These are phyloP conservation scores for Lentinula sp. DNA, from an alignment of 768 basidiomycete species.

Conservation along the genomic window DNA sequence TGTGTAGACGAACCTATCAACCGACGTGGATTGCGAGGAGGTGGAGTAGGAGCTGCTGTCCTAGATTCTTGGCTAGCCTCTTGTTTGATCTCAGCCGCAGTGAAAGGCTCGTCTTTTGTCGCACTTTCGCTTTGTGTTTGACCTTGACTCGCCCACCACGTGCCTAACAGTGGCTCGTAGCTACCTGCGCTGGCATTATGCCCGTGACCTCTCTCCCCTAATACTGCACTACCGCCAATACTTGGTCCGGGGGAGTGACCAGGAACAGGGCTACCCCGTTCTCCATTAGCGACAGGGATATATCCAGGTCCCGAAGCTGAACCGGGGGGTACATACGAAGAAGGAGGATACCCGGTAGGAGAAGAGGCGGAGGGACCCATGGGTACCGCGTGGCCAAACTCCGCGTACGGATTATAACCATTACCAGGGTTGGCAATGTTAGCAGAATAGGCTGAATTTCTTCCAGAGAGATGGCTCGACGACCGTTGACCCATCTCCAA, in stretches of 20 bases:
- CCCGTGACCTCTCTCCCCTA: not conserved
- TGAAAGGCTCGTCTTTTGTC: conserved; percentile 16
- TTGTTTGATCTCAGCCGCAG: conserved; percentile 22
- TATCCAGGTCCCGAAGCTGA: not conserved
- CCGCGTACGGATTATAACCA: conserved; percentile 49
- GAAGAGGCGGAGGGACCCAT: conserved; percentile 2
- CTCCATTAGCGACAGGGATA: not conserved
- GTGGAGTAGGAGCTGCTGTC: not conserved
- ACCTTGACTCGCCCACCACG: conserved; percentile 24
- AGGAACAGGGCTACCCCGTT: not conserved
- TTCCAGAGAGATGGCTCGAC: conserved; percentile 21
- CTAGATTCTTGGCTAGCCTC: not conserved
- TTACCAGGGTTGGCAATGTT: conserved; percentile 19
- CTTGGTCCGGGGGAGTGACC: conserved; percentile 3
- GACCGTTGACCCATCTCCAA: conserved; percentile 37
- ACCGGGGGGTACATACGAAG: not conserved
- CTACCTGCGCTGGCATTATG: conserved; percentile 22
- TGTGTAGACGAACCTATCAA: not conserved
- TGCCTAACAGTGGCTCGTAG: conserved; percentile 53
- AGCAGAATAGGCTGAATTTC: conserved; percentile 32
- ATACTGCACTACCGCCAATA: not conserved
- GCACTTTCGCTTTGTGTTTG: conserved; percentile 14
- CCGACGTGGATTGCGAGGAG: conserved; percentile 2
- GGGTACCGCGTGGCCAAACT: conserved; percentile 27
- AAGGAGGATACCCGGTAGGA: conserved; percentile 1